Percentiles rank a stretch among this genome's conserved stretches.
These are phyloP conservation scores for Pseudogymnoascus sp. DNA, from an alignment of 2,329 filamentous ascomycete genomes.

Conservation along the genomic window DNA sequence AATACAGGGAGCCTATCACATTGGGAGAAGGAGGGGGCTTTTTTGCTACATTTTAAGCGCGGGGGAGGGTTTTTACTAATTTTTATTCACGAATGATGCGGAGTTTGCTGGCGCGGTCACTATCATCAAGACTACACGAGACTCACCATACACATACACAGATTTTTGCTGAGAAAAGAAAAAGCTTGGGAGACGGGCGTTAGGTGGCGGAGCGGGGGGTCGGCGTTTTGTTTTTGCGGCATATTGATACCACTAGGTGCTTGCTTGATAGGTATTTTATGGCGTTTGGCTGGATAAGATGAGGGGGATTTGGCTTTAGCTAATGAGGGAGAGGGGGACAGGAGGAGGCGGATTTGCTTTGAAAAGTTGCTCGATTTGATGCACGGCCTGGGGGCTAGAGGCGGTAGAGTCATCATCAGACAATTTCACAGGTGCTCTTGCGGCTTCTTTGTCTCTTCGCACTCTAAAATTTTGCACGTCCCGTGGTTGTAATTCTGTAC, in stretches of 20 bases:
- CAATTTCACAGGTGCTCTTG: neutral
- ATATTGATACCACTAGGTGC: slow-evolving; percentile 1
- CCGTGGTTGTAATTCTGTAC: neutral
- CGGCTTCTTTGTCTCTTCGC: neutral
- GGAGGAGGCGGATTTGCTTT: neutral
- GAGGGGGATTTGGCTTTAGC: neutral
- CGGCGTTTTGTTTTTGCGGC: neutral
- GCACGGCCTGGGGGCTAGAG: neutral
- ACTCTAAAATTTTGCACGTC: neutral
- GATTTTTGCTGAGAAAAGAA: neutral
- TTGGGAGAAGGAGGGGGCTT: neutral
- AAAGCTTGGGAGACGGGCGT: neutral
- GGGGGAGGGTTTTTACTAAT: neutral
- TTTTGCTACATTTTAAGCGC: neutral
- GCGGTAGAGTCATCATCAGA: slow-evolving; percentile 1
- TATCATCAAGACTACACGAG: neutral
- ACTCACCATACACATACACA: slow-evolving; percentile 6
- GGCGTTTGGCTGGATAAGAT: neutral
- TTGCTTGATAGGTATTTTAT: neutral
- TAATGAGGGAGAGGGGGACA: neutral
- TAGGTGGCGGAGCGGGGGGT: neutral
- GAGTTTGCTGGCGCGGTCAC: neutral
- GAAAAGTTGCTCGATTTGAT: neutral
- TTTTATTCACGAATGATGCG: slow-evolving; percentile 7
- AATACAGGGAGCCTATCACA: neutral